phyloP scores from a whole-genome alignment of 2,329 filamentous ascomycete species.

The Verticillium dahliae region DNA sequence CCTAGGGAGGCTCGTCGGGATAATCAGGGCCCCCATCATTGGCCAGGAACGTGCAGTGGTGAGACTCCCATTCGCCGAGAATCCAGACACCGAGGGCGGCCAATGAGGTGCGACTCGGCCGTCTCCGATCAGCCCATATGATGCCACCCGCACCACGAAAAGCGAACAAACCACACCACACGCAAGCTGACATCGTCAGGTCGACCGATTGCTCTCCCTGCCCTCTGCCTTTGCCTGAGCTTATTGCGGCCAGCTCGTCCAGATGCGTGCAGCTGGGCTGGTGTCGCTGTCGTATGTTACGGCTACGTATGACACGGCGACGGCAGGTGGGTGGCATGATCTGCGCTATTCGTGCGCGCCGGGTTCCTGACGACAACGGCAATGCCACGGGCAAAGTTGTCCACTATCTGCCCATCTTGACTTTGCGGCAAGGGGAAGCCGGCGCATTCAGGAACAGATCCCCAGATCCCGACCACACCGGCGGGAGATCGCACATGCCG shows the following conservation, averaged over 20 bases:
- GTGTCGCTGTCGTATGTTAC: neutral
- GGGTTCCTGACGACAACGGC: conserved; percentile 4
- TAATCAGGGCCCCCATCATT: neutral
- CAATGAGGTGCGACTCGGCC: conserved; percentile 9
- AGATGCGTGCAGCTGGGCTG: neutral
- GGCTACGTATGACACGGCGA: neutral
- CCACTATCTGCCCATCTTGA: conserved; percentile 12
- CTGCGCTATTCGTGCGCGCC: neutral
- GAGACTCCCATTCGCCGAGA: conserved; percentile 9
- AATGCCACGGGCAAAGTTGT: conserved; percentile 11
- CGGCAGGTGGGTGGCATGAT: neutral
- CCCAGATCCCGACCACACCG: neutral
- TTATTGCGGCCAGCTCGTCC: neutral
- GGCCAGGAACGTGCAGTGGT: neutral
- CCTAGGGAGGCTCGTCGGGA: neutral
- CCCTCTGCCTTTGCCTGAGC: neutral
- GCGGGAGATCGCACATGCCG: neutral
- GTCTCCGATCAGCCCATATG: conserved; percentile 12
- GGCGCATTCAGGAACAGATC: neutral
- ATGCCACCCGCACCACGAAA: conserved; percentile 10
- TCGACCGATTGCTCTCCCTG: neutral
- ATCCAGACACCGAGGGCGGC: conserved; percentile 1
- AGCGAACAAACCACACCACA: conserved; percentile 9
- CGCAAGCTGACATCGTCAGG: neutral
- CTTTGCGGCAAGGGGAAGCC: neutral